Percentiles rank a stretch among this genome's conserved stretches.
phyloP scores from a whole-genome alignment of 805 yeast species.

The Alloascoidea hylecoeti region DNA sequence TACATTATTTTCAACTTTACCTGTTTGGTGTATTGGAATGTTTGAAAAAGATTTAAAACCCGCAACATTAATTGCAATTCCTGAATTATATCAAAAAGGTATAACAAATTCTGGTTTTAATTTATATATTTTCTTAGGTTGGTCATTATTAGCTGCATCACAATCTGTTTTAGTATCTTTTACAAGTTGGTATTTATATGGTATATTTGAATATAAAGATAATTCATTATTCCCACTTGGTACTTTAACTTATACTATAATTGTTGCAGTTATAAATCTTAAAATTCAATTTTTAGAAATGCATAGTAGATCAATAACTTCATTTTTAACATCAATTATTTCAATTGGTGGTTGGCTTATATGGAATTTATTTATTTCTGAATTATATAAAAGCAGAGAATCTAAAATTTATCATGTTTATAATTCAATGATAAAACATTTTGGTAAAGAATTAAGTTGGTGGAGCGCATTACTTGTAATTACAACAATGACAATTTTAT shows the following conservation, averaged over 20 bases:
- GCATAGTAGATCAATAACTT: conserved; percentile 52
- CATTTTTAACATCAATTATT: conserved; percentile 47
- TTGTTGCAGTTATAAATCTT: conserved; percentile 59
- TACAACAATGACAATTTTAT: conserved; percentile 38
- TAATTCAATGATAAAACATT: conserved; percentile 51
- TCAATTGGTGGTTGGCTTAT: conserved; percentile 76
- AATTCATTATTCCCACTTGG: conserved; percentile 78
- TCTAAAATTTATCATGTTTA: conserved; percentile 56
- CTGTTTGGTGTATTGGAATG: conserved; percentile 90
- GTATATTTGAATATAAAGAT: conserved; percentile 49
- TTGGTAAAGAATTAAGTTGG: conserved; percentile 73
- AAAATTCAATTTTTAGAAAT: conserved; percentile 76
- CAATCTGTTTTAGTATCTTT: conserved; percentile 66
- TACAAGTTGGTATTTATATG: conserved; percentile 55
- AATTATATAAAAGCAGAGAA: conserved; percentile 38
- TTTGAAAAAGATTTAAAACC: conserved; percentile 86
- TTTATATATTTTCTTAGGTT: conserved; percentile 48
- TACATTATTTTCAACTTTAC: conserved; percentile 85
- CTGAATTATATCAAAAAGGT: conserved; percentile 76
- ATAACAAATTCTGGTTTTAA: conserved; percentile 64
- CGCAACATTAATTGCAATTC: conserved; percentile 78
- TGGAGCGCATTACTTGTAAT: conserved; percentile 67
- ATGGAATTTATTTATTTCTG: conserved; percentile 73
- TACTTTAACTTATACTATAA: conserved; percentile 54
- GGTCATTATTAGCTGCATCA: conserved; percentile 67